Conservation (phyloP, 1,284 basidiomycete genomes). For the Malassezia globosa region DNA sequence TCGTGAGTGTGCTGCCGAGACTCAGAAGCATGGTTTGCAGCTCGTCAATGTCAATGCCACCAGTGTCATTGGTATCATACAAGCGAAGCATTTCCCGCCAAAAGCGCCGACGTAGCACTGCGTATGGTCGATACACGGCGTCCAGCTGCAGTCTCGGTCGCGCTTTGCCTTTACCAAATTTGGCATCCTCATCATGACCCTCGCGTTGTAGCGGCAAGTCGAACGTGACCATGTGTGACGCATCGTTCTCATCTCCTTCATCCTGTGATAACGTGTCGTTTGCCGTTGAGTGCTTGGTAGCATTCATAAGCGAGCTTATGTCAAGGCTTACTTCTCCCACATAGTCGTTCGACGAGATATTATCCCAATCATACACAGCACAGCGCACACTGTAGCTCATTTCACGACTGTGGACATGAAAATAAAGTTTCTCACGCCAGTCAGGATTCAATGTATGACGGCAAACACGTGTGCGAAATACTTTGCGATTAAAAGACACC, state of each 20-base stretch:
- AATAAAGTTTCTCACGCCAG: conserved; percentile 91
- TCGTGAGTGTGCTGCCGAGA: conserved; percentile 79
- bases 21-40: conserved; percentile 94
- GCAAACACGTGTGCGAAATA: conserved; percentile 69
- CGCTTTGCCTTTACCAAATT: conserved; percentile 20
- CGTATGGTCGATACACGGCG: conserved; percentile 90
- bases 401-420: conserved; percentile 85
- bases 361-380: conserved; percentile 44
- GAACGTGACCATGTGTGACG: conserved; percentile 22
- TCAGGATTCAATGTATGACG: conserved; percentile 61
- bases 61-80: conserved; percentile 79
- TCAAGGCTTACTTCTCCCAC: conserved; percentile 29
- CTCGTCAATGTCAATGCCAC: conserved; percentile 69
- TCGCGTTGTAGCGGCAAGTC: conserved; percentile 25
- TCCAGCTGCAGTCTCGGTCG: conserved; percentile 49
- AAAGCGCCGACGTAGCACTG: conserved; percentile 54
- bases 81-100: conserved; percentile 81
- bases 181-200: conserved; percentile 27
- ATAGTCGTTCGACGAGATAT: conserved; percentile 39
- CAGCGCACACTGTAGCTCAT: conserved; percentile 49
- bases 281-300: too few species aligned
- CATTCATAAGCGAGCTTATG: conserved; percentile 25
- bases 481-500: conserved; percentile 88
- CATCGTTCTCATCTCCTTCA: conserved; percentile 12
- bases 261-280: too few species aligned